Evolutionary conservation across 73 alveolate species (phyloP), one percentile per base, ranked within the genome.

Genomic region (Blepharisma stoltei): DNA sequence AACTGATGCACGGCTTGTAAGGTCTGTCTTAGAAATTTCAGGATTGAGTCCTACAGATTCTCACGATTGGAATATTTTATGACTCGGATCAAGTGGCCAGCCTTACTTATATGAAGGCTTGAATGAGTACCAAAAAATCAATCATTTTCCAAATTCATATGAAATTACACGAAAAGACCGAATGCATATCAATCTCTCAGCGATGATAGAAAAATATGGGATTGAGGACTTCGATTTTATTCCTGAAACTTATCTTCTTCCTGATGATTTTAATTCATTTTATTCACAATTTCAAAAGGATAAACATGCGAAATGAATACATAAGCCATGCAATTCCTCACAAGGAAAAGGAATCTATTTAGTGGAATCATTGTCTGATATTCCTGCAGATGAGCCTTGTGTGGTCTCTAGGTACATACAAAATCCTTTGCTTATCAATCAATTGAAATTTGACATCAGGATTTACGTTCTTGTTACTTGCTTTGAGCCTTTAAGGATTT

Each of bases 111-210:
- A 86, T 54, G 95, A 90, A 23, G 95, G 95, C 67, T 82, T 92
- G 41, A 89, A 83, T 55, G 98, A 92, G 67, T 80, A 73, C 81
- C 86, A 92, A 71, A 90, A 85, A 50, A 79, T 92, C n/a, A 90
- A 90, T 60, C 98, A 92, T 54, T 92, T 92, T 78, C 98, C 98
- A 5, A 81, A 81, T 54, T 77, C 88, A 68, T 88, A 83, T 75
- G 96, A 92, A 77, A 70, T 92, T 27, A 89, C 97, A 32, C 83
- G 97, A 54, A 92, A 92, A 81, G 98, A 92, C 83, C 88, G 79
- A 68, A 80, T 92, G 83, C 86, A 94, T 53, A 71, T 75, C 49
- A 89, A 92, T 81, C 78, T 92, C 46, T 90, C 83, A 66, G 81
- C 80, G 25, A 90, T 84, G 95, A 85, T 87, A 83, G 92, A 83